Percentiles rank a stretch among this genome's conserved stretches.
These are phyloP conservation scores for Mycena belliarum DNA, from an alignment of 768 basidiomycete species.

Conservation along the genomic window DNA sequence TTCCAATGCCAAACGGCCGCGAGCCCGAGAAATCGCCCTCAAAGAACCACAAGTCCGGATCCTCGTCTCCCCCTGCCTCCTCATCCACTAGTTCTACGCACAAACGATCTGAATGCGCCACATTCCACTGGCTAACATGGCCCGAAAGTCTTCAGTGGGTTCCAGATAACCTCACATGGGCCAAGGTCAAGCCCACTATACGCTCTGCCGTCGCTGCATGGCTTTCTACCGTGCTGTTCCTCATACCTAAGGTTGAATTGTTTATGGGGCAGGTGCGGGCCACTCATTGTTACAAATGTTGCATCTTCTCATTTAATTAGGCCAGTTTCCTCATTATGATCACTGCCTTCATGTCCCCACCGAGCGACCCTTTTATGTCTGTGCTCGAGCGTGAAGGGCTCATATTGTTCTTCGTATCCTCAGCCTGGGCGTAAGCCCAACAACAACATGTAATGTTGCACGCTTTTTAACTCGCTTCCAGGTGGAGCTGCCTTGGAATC, in stretches of 20 bases:
- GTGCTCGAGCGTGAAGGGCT: conserved; percentile 66
- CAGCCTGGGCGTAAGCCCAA: conserved; percentile 67
- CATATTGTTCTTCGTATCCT: conserved; percentile 47
- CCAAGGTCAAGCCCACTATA: conserved; percentile 62
- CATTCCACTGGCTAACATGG: conserved; percentile 1
- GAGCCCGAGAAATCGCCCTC: neutral
- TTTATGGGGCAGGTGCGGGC: conserved; percentile 57
- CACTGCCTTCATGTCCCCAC: conserved; percentile 65
- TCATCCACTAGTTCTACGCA: neutral
- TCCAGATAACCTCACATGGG: conserved; percentile 53
- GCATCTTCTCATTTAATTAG: conserved; percentile 31
- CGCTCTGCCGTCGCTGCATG: conserved; percentile 65
- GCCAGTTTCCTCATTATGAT: conserved; percentile 67
- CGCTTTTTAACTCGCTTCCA: conserved; percentile 25
- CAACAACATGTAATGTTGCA: neutral
- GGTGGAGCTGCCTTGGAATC: conserved; percentile 70
- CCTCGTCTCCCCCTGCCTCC: neutral
- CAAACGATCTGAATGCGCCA: neutral
- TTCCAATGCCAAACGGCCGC: neutral
- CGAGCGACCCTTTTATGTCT: conserved; percentile 65
- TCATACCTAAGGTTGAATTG: conserved; percentile 49
- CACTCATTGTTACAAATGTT: neutral
- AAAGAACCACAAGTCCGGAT: neutral
- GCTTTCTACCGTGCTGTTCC: conserved; percentile 58
- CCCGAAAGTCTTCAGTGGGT: conserved; percentile 54